Percentiles rank a stretch among this genome's conserved stretches.
Conservation (phyloP, 2,329 filamentous ascomycete species). For the Ceratocystis lukuohia region DNA sequence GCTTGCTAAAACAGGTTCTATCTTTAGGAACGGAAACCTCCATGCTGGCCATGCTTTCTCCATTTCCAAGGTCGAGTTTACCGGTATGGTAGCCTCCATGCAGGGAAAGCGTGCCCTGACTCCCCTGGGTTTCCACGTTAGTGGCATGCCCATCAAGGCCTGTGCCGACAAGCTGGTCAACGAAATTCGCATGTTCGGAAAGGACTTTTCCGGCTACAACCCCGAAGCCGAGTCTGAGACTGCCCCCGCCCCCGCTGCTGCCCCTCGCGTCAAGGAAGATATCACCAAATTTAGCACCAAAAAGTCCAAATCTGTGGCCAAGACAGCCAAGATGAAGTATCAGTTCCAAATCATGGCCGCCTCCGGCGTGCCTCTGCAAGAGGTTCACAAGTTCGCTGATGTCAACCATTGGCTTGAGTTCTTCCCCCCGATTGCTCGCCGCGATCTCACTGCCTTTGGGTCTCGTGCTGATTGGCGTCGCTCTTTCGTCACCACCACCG, state of each 20-base stretch:
- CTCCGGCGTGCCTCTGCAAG: slow-evolving; percentile 70
- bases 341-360: slow-evolving; percentile 92
- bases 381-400: slow-evolving; percentile 89
- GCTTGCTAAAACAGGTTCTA: slow-evolving; percentile 1
- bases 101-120: slow-evolving; percentile 77
- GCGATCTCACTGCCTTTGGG: slow-evolving; percentile 69
- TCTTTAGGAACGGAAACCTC: slow-evolving; percentile 57
- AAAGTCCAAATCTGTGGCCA: slow-evolving; percentile 82
- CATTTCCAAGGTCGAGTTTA: slow-evolving; percentile 85
- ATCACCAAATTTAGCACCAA: slow-evolving; percentile 83
- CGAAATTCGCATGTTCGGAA: slow-evolving; percentile 79
- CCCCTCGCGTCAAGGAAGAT: slow-evolving; percentile 62
- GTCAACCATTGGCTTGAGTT: slow-evolving; percentile 82
- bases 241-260: slow-evolving; percentile 36
- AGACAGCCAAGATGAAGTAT: slow-evolving; percentile 88
- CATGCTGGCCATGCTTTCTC: slow-evolving; percentile 92
- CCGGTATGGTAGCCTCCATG: slow-evolving; percentile 75
- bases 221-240: slow-evolving; percentile 41
- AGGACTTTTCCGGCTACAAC: slow-evolving; percentile 67
- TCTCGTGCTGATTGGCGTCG: slow-evolving; percentile 86
- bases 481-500: slow-evolving; percentile 86
- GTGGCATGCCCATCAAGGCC: slow-evolving; percentile 95
- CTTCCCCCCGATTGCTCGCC: slow-evolving; percentile 46
- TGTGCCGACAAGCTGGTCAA: slow-evolving; percentile 88
- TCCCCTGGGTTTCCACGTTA: slow-evolving; percentile 83